Percentiles rank a stretch among this genome's conserved stretches.
These are phyloP conservation scores for Fusarium setosum DNA, from an alignment of 2,329 filamentous ascomycete species.

Conservation along the genomic window DNA sequence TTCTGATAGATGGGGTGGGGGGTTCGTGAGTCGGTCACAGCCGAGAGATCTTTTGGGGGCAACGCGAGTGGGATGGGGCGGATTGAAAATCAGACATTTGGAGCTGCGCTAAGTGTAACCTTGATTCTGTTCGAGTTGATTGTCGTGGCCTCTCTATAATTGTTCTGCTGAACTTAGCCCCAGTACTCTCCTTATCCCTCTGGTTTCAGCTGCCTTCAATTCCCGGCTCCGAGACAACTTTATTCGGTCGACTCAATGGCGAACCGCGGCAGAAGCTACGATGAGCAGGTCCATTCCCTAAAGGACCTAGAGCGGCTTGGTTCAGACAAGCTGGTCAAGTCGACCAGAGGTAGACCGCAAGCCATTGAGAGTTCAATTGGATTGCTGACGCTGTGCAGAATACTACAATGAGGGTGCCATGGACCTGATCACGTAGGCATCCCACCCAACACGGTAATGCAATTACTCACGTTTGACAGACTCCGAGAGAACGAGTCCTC, in stretches of 20 bases:
- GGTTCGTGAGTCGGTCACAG: background rate
- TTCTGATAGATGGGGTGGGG: background rate
- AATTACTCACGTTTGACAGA: background rate
- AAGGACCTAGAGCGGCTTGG: slow-evolving; percentile 19
- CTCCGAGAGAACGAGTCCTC: slow-evolving; percentile 18
- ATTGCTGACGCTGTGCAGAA: background rate
- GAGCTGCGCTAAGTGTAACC: too few relatives aligned
- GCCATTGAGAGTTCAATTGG: background rate
- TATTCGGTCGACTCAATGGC: slow-evolving; percentile 1
- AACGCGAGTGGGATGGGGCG: background rate
- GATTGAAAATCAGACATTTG: background rate
- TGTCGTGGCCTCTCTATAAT: background rate
- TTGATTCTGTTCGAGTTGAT: too few relatives aligned
- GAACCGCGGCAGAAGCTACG: slow-evolving; percentile 13
- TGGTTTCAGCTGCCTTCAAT: background rate
- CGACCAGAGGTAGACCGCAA: background rate
- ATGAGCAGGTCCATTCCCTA: slow-evolving; percentile 7
- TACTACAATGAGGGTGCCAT: slow-evolving; percentile 1
- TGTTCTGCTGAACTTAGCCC: background rate
- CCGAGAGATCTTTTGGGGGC: background rate
- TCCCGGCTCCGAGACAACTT: background rate
- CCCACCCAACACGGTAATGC: too few relatives aligned
- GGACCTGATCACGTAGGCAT: background rate
- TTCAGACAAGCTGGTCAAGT: slow-evolving; percentile 2
- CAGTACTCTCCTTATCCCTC: background rate